Percentiles rank a stretch among this genome's conserved stretches.
These are phyloP conservation scores for Penicillium sp. DNA, from an alignment of 2,329 filamentous ascomycete genomes.

Conservation along the genomic window DNA sequence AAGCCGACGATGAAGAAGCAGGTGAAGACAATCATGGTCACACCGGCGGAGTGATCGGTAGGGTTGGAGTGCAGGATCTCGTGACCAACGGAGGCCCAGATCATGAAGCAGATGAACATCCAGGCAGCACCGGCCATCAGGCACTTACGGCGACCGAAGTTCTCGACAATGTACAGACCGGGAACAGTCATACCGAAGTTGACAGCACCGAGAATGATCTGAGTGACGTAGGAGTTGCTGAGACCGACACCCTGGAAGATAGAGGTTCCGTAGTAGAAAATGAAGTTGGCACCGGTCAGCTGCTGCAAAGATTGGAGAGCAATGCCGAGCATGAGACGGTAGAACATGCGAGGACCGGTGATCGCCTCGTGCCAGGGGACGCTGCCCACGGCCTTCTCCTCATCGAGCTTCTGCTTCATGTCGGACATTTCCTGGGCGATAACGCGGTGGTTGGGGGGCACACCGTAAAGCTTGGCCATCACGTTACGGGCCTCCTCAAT, in stretches of 20 bases:
- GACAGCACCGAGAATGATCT: constrained; percentile 66
- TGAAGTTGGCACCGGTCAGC: constrained; percentile 50
- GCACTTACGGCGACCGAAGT: constrained; percentile 65
- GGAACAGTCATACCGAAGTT: constrained; percentile 67
- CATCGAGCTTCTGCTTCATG: constrained; percentile 59
- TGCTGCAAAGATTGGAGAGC: constrained; percentile 49
- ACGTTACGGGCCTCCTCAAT: constrained; percentile 52
- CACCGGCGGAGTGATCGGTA: constrained; percentile 53
- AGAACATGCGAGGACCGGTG: constrained; percentile 48
- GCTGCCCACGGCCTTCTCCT: constrained; percentile 47
- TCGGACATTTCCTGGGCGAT: constrained; percentile 57
- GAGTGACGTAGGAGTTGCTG: constrained; percentile 63
- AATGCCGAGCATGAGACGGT: constrained; percentile 47
- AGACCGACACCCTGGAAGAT: constrained; percentile 68
- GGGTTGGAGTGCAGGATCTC: constrained; percentile 40
- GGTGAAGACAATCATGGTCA: constrained; percentile 69
- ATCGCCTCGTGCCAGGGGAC: constrained; percentile 46
- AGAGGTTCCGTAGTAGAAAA: constrained; percentile 55
- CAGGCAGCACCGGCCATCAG: constrained; percentile 66
- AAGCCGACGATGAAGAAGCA: constrained; percentile 74
- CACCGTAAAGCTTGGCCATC: constrained; percentile 56
- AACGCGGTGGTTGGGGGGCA: constrained; percentile 54
- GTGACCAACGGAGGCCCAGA: constrained; percentile 60
- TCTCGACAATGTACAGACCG: constrained; percentile 69
- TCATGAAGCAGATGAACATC: constrained; percentile 62